Percentiles rank a stretch among this genome's conserved stretches.
Conservation (phyloP, 805 yeast genomes). For the Monosporozyma servazzii region DNA sequence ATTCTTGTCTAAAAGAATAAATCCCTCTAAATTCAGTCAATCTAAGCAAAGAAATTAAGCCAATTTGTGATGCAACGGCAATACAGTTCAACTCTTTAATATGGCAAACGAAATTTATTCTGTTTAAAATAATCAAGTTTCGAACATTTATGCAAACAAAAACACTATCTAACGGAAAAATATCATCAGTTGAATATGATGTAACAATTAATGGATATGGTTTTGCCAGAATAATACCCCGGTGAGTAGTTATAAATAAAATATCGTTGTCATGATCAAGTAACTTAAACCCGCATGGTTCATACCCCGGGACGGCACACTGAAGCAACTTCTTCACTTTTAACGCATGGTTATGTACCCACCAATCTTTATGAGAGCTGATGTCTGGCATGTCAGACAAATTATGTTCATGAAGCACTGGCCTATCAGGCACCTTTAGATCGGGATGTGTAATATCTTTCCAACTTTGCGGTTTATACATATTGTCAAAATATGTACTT, state of each 20-base stretch:
- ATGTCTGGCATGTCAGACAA: neutral
- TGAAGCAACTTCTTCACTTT: conserved; percentile 13
- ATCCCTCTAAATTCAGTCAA: conserved; percentile 23
- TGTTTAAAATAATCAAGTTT: conserved; percentile 10
- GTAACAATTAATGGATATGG: conserved; percentile 18
- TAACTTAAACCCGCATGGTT: conserved; percentile 3
- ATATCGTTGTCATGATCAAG: conserved; percentile 12
- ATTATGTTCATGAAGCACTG: neutral
- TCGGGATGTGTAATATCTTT: neutral
- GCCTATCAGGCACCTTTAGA: neutral
- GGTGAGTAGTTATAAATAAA: conserved; percentile 13
- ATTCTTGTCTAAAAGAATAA: conserved; percentile 25
- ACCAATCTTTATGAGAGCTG: conserved; percentile 10
- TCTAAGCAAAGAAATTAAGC: conserved; percentile 19
- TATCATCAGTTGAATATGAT: conserved; percentile 15
- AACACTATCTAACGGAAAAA: conserved; percentile 14
- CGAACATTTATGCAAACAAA: neutral
- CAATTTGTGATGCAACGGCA: conserved; percentile 21
- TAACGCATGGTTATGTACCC: conserved; percentile 12
- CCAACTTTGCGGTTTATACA: neutral
- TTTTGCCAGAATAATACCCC: conserved; percentile 10
- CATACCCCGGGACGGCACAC: conserved; percentile 10
- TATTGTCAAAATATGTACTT: neutral
- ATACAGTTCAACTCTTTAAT: conserved; percentile 21
- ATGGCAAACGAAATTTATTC: conserved; percentile 16